Evolutionary conservation across 306 rosid species (phyloP).

Genomic region (Fagus crenata): DNA sequence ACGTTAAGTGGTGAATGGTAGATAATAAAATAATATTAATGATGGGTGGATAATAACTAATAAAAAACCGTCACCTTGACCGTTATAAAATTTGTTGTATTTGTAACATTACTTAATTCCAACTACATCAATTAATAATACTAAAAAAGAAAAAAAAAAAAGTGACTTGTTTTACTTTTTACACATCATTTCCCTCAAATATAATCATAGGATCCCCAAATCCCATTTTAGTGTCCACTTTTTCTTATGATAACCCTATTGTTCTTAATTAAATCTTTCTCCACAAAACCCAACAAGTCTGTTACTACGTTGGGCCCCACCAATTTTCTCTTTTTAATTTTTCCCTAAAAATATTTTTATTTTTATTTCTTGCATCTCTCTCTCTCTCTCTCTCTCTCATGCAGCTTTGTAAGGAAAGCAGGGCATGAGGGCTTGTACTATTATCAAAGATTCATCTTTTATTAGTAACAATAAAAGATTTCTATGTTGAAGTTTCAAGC

Average conservation of each 20-base stretch:
- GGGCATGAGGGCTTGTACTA: constrained; percentile 43
- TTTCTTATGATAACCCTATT: background rate
- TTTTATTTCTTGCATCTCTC: constrained; percentile 31
- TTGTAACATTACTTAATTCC: too few species aligned
- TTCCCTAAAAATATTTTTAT: constrained; percentile 17
- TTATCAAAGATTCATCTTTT: constrained; percentile 29
- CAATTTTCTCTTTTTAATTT: constrained; percentile 30
- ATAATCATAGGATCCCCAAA: background rate
- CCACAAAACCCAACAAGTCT: constrained; percentile 54
- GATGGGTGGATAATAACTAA: too few species aligned
- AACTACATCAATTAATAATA: too few species aligned
- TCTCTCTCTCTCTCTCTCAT: constrained; percentile 47
- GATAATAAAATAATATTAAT: too few species aligned
- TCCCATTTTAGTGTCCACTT: background rate
- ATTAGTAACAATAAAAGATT: constrained; percentile 22
- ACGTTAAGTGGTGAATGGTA: too few species aligned
- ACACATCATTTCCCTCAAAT: background rate
- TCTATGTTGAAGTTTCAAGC: constrained; percentile 36
- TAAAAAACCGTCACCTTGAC: too few species aligned
- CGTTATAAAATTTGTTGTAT: too few species aligned
- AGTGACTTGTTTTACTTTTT: background rate
- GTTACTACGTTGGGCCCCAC: constrained; percentile 57
- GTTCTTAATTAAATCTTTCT: constrained; percentile 27
- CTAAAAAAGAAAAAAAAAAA: background rate
- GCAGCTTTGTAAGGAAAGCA: constrained; percentile 50